Evolutionary conservation across 306 rosid genomes (phyloP).

Genomic region (Cucurbita moschata): DNA sequence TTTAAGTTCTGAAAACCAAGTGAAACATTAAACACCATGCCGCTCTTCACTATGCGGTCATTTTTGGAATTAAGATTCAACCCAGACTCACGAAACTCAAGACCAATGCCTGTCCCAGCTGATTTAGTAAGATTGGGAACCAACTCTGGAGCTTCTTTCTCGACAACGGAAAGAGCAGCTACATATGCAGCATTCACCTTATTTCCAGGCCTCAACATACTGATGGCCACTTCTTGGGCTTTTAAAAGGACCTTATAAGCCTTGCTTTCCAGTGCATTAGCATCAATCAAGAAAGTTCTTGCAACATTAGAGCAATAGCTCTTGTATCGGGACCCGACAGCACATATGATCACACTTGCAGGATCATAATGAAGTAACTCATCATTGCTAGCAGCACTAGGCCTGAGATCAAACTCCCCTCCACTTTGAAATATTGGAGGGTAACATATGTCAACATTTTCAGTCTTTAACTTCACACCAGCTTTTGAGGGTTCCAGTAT

Average conservation of each 20-base stretch:
- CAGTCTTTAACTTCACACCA: slow-evolving; percentile 59
- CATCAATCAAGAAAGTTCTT: slow-evolving; percentile 81
- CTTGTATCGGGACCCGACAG: slow-evolving; percentile 80
- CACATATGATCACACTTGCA: slow-evolving; percentile 82
- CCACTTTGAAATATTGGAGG: slow-evolving; percentile 97
- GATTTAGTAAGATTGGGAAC: slow-evolving; percentile 56
- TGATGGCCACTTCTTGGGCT: slow-evolving; percentile 72
- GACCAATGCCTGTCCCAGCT: slow-evolving; percentile 88
- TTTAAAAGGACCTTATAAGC: slow-evolving; percentile 76
- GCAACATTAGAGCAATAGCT: slow-evolving; percentile 88
- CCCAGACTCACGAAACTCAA: slow-evolving; percentile 94
- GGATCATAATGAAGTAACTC: slow-evolving; percentile 69
- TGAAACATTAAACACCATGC: slow-evolving; percentile 81
- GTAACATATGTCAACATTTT: slow-evolving; percentile 83
- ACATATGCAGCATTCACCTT: slow-evolving; percentile 52
- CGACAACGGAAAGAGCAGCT: slow-evolving; percentile 67
- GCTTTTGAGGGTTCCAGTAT: slow-evolving; percentile 68
- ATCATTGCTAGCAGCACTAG: slow-evolving; percentile 93
- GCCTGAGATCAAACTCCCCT: slow-evolving; percentile 80
- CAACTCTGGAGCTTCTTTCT: slow-evolving; percentile 72
- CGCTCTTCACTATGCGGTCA: slow-evolving; percentile 55
- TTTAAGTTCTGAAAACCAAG: slow-evolving; percentile 81
- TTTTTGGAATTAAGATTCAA: slow-evolving; percentile 72
- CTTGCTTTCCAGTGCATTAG: slow-evolving; percentile 66
- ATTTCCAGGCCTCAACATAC: slow-evolving; percentile 55